Conservation (phyloP, 2,329 filamentous ascomycete genomes). For the Gyromitra esculenta region DNA sequence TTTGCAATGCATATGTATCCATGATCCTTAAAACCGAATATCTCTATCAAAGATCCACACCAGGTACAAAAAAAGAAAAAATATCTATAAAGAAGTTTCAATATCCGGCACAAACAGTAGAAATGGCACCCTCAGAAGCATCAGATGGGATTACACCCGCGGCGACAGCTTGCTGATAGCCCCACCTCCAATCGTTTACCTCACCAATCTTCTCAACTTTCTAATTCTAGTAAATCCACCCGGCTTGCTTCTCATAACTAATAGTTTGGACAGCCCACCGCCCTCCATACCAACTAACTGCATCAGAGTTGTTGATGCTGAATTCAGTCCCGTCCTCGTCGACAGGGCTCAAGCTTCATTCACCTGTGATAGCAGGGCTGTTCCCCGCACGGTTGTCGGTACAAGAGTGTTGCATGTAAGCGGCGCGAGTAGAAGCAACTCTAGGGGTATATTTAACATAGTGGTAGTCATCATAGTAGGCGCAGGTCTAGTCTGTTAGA, state of each 20-base stretch:
- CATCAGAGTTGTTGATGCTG: slow-evolving; percentile 52
- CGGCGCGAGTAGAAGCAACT: slow-evolving; percentile 20
- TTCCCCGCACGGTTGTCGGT: slow-evolving; percentile 41
- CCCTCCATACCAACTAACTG: slow-evolving; percentile 66
- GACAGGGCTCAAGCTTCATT: slow-evolving; percentile 67
- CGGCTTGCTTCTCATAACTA: slow-evolving; percentile 66
- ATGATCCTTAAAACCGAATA: neutral
- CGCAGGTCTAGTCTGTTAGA: slow-evolving; percentile 62
- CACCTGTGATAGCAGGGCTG: slow-evolving; percentile 65
- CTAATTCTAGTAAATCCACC: slow-evolving; percentile 72
- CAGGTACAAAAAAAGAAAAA: neutral
- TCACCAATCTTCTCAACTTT: slow-evolving; percentile 62
- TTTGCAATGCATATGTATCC: too few relatives aligned
- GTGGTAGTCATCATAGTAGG: slow-evolving; percentile 70
- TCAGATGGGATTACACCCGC: slow-evolving; percentile 61
- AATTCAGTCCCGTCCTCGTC: slow-evolving; percentile 22
- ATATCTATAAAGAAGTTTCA: neutral
- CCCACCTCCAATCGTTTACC: slow-evolving; percentile 65
- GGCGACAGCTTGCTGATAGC: slow-evolving; percentile 63
- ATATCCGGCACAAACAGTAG: neutral
- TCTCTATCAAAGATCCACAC: neutral
- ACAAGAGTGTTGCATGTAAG: slow-evolving; percentile 41
- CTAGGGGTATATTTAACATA: slow-evolving; percentile 41
- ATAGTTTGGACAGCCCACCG: slow-evolving; percentile 69
- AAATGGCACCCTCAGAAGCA: slow-evolving; percentile 16